Percentiles rank a stretch among this genome's conserved stretches.
Evolutionary conservation across 1,139 yeast species (phyloP).

Genomic region (Yamadazyma oceani): DNA sequence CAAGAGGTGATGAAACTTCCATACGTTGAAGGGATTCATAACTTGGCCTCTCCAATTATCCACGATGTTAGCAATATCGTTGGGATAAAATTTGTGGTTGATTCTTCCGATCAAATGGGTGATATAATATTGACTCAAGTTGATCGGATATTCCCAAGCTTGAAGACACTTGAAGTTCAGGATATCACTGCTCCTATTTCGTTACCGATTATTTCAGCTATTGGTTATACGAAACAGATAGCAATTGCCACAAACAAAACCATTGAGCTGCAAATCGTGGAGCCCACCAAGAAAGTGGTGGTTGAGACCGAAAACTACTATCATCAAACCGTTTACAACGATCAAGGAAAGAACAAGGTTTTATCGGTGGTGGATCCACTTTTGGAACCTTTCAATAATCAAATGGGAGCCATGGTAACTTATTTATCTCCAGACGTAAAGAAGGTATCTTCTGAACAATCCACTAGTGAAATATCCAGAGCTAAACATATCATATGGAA

Average conservation of each 20-base stretch:
- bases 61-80: slow-evolving; percentile 5
- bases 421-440: slow-evolving; percentile 43
- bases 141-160: slow-evolving; percentile 35
- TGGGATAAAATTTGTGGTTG: slow-evolving; percentile 17
- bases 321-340: slow-evolving; percentile 43
- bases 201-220: slow-evolving; percentile 30
- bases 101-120: slow-evolving; percentile 28
- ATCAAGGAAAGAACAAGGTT: slow-evolving; percentile 60
- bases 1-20: slow-evolving; percentile 13
- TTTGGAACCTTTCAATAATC: slow-evolving; percentile 57
- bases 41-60: slow-evolving; percentile 6
- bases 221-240: slow-evolving; percentile 5
- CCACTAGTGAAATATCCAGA: slow-evolving; percentile 55
- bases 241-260: slow-evolving; percentile 20
- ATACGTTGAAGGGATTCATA: slow-evolving; percentile 6
- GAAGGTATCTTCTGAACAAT: slow-evolving; percentile 39
- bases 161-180: slow-evolving; percentile 37
- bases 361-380: slow-evolving; percentile 64
- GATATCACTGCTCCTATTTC: slow-evolving; percentile 45
- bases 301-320: slow-evolving; percentile 41
- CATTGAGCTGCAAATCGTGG: slow-evolving; percentile 21
- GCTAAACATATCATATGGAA: slow-evolving; percentile 43
- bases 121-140: slow-evolving; percentile 34
- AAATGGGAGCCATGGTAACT: slow-evolving; percentile 45
- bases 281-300: slow-evolving; percentile 44